Conservation (phyloP, 2,329 filamentous ascomycete genomes). For the Trichoderma koningiopsis region DNA sequence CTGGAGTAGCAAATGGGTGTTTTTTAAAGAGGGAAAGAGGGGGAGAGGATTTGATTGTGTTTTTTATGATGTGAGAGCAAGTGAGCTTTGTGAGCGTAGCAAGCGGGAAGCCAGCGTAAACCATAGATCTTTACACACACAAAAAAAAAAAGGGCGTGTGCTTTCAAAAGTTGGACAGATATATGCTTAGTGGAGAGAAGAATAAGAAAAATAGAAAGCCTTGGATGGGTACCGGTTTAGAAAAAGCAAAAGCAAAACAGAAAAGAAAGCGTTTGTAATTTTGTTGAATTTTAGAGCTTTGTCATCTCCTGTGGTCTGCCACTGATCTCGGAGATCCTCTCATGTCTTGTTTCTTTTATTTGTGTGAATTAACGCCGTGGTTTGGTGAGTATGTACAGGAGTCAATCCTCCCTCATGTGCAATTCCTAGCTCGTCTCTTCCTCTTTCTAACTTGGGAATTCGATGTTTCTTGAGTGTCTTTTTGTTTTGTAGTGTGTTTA, state of each 20-base stretch:
- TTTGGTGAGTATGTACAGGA: constrained; percentile 19
- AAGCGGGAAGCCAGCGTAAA: neutral
- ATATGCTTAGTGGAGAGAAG: constrained; percentile 6
- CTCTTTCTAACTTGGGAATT: constrained; percentile 2
- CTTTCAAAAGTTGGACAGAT: constrained; percentile 22
- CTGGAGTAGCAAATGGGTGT: neutral
- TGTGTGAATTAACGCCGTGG: constrained; percentile 18
- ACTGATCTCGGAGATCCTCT: neutral
- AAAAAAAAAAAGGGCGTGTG: neutral
- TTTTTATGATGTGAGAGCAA: neutral
- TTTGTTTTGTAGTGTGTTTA: constrained; percentile 29
- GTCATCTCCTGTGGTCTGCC: neutral
- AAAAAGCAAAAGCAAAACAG: neutral
- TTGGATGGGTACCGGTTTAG: constrained; percentile 5
- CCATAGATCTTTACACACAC: constrained; percentile 15
- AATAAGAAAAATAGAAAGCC: neutral
- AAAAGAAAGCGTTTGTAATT: neutral
- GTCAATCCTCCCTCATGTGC: neutral
- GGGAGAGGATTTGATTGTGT: neutral
- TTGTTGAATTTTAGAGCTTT: constrained; percentile 2
- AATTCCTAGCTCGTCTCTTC: neutral
- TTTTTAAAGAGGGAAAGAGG: neutral
- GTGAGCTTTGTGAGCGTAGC: neutral
- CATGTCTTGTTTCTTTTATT: neutral
- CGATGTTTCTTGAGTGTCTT: constrained; percentile 11